Base-by-base conservation (phyloP, 352 stramenopile genomes). In the Lagenidium giganteum region DNA sequence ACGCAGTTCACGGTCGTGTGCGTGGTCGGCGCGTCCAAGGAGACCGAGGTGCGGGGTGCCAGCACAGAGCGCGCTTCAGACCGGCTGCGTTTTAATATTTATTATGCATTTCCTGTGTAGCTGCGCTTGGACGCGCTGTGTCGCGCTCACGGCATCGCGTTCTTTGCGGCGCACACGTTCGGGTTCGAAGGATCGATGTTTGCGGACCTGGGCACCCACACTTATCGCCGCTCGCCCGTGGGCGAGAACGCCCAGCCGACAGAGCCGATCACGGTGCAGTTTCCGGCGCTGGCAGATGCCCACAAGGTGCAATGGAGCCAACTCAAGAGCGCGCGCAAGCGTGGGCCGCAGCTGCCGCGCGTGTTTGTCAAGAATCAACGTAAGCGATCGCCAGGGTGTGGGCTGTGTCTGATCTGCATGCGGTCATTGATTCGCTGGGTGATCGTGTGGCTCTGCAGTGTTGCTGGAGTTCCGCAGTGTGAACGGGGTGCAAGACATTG, bases 1-100 rank as follows among this genome's bases (percentile, higher is more conserved):
- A 48, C 78, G 56, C 48, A 87, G 32, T 98, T 96, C 64, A 78
- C 83, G 34, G 81, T 95, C 32, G 69, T 98, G 14, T 87, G 71
- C 40, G 34, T 89, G 17, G 49, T 92, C 13, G 66, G 62, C 8
- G 79, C 67, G 8, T 46, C 57, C 12, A 51, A 79, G 21, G 21
- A 59, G 18, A 38, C 51, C 11, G 70, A 91, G 56, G 68, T 78
- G 25, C 9, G 34, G n/a, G n/a, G n/a, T n/a, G n/a, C n/a, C n/a
- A n/a, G n/a, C n/a, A n/a, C n/a, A n/a, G n/a, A n/a, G n/a, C n/a
- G n/a, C n/a, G n/a, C n/a, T n/a, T n/a, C n/a, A n/a, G 12, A 8
- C 5, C 6, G 8, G 11, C 47, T 39, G 18, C 21, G 9, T 9
- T 48, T 21, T 23, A 12, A 14, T n/a, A 50, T 5, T 5, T 32